A percentile compares a stretch with the other conserved stretches of the same genome.
phyloP scores from a whole-genome alignment of 345 rosid species.

The Gossypium herbaceum region DNA sequence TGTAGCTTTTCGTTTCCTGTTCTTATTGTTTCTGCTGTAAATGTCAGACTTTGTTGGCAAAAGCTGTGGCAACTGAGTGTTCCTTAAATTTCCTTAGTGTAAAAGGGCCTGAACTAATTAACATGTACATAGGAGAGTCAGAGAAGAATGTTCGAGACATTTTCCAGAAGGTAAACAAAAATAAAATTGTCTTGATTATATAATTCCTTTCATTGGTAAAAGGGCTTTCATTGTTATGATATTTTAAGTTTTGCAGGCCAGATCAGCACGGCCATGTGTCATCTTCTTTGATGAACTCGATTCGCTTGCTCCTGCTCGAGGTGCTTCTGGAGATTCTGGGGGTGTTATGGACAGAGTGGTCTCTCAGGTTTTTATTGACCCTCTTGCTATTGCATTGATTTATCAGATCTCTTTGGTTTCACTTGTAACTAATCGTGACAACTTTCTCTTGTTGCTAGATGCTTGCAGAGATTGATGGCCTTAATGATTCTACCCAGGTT shows the following conservation, averaged over 20 bases:
- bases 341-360: slow-evolving; percentile 99
- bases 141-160: slow-evolving; percentile 95
- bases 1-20: neutral
- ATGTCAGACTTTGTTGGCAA: slow-evolving; percentile 82
- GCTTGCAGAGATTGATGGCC: slow-evolving; percentile 99
- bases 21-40: slow-evolving; percentile 23
- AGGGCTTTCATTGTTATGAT: neutral
- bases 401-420: neutral
- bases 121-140: slow-evolving; percentile 99
- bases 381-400: slow-evolving; percentile 1
- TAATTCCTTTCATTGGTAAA: slow-evolving; percentile 1
- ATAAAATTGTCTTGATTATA: neutral
- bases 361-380: slow-evolving; percentile 60
- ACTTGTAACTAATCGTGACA: slow-evolving; percentile 7
- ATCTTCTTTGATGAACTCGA: slow-evolving; percentile 97
- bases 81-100: slow-evolving; percentile 93
- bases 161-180: slow-evolving; percentile 68
- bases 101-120: slow-evolving; percentile 96
- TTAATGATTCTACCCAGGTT: slow-evolving; percentile 81
- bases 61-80: slow-evolving; percentile 98
- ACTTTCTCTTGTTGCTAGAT: slow-evolving; percentile 39
- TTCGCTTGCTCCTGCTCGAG: slow-evolving; percentile 99
- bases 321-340: slow-evolving; percentile 98
- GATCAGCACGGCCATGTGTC: slow-evolving; percentile 95
- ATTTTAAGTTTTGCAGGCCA: slow-evolving; percentile 55